Evolutionary conservation across 2,329 filamentous ascomycete species (phyloP).

Genomic region (Chalaropsis ovoidea): DNA sequence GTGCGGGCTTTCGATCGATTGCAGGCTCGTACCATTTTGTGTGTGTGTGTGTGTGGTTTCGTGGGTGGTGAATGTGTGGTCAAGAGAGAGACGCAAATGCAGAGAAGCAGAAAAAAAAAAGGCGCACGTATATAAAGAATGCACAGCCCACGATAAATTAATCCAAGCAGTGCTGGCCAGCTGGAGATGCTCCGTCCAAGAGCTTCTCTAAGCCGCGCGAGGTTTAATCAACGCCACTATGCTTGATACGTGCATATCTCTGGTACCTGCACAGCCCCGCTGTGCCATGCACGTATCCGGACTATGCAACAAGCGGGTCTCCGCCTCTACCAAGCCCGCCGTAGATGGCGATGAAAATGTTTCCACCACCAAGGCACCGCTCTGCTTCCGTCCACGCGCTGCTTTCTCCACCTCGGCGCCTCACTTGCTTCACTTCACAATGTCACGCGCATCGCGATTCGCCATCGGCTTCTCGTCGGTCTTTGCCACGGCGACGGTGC

Average conservation of each 20-base stretch:
- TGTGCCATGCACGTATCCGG: neutral
- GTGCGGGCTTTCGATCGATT: neutral
- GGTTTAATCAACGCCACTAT: slow-evolving; percentile 15
- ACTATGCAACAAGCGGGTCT: neutral
- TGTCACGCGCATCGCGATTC: slow-evolving; percentile 85
- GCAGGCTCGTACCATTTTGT: slow-evolving; percentile 6
- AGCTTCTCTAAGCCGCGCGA: slow-evolving; percentile 13
- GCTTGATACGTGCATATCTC: neutral
- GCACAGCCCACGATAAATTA: slow-evolving; percentile 2
- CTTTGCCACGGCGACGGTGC: slow-evolving; percentile 64
- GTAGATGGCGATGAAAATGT: neutral
- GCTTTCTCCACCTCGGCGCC: neutral
- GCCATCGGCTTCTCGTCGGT: slow-evolving; percentile 70
- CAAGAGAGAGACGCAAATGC: neutral
- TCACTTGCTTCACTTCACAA: slow-evolving; percentile 34
- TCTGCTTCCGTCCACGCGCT: neutral
- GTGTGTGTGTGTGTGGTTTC: neutral
- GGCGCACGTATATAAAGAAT: neutral
- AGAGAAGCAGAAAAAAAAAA: neutral
- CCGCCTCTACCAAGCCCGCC: neutral
- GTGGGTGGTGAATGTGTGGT: neutral
- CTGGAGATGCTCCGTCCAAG: neutral
- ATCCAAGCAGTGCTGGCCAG: neutral
- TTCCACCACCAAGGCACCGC: neutral
- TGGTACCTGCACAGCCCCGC: neutral